These are phyloP conservation scores for Leptodermis oblonga DNA, from an alignment of 257 asterid genomes.

Conservation along the genomic window DNA sequence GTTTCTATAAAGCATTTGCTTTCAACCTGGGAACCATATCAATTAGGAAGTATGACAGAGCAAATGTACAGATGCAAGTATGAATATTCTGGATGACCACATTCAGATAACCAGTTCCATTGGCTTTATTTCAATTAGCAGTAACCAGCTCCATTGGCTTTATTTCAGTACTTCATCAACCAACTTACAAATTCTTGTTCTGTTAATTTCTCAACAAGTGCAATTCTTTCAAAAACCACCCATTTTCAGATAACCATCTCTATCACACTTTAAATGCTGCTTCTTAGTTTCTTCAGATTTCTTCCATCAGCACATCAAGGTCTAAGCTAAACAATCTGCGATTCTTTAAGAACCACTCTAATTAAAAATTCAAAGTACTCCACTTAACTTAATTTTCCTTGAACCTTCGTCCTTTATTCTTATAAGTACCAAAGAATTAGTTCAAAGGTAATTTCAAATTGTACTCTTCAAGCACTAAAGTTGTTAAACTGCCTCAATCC, in stretches of 20 bases:
- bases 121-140: too few relatives aligned
- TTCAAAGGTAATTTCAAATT: background rate
- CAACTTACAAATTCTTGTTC: too few relatives aligned
- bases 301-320: background rate
- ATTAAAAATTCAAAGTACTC: background rate
- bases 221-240: background rate
- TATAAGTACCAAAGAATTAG: background rate
- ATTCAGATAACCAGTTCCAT: too few relatives aligned
- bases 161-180: too few relatives aligned
- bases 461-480: background rate
- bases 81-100: conserved; percentile 3
- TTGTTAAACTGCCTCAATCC: background rate
- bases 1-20: background rate
- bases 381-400: background rate
- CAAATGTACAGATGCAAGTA: background rate
- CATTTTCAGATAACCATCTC: background rate
- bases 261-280: background rate
- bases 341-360: background rate
- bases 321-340: background rate
- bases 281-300: background rate
- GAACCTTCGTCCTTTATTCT: background rate
- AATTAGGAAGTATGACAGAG: background rate
- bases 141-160: too few relatives aligned
- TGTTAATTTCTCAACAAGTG: too few relatives aligned
- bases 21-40: background rate